A percentile compares a stretch with the other conserved stretches of the same genome.
These are phyloP conservation scores for Peterozyma xylosa DNA, from an alignment of 805 yeast species.

Conservation along the genomic window DNA sequence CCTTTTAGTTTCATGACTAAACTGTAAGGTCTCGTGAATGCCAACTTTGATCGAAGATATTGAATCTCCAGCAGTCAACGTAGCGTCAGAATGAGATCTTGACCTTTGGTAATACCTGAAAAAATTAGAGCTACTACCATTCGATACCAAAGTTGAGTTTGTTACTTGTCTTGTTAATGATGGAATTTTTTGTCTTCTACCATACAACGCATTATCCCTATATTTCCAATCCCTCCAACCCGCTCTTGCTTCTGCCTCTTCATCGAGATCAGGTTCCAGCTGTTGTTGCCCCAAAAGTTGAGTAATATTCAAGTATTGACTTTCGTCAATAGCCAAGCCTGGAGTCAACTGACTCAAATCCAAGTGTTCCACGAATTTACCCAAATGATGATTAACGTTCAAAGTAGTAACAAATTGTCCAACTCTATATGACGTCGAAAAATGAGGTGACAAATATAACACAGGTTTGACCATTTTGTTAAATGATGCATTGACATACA, in stretches of 20 bases:
- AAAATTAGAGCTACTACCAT: not conserved
- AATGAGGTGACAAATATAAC: conserved; percentile 45
- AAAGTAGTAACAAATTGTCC: conserved; percentile 73
- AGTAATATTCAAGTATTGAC: conserved; percentile 9
- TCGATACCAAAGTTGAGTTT: conserved; percentile 16
- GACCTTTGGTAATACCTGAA: conserved; percentile 4
- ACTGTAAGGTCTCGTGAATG: not conserved
- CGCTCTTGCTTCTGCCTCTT: conserved; percentile 28
- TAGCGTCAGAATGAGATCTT: conserved; percentile 7
- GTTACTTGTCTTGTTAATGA: conserved; percentile 14
- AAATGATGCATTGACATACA: conserved; percentile 45
- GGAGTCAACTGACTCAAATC: conserved; percentile 48
- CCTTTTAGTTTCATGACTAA: not conserved
- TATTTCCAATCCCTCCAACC: conserved; percentile 93
- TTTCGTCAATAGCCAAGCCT: conserved; percentile 25
- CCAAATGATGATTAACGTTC: conserved; percentile 47
- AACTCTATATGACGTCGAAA: conserved; percentile 68
- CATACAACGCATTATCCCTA: conserved; percentile 62
- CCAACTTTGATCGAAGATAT: not conserved
- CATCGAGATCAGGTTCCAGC: not conserved
- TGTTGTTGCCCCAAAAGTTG: not conserved
- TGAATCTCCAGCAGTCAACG: conserved; percentile 3
- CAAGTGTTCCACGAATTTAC: conserved; percentile 44
- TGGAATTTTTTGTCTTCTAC: conserved; percentile 16
- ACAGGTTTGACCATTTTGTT: conserved; percentile 43